A percentile compares a stretch with the other conserved stretches of the same genome.
phyloP scores from a whole-genome alignment of 345 rosid genomes.

The Eucalyptus erythrocorys region DNA sequence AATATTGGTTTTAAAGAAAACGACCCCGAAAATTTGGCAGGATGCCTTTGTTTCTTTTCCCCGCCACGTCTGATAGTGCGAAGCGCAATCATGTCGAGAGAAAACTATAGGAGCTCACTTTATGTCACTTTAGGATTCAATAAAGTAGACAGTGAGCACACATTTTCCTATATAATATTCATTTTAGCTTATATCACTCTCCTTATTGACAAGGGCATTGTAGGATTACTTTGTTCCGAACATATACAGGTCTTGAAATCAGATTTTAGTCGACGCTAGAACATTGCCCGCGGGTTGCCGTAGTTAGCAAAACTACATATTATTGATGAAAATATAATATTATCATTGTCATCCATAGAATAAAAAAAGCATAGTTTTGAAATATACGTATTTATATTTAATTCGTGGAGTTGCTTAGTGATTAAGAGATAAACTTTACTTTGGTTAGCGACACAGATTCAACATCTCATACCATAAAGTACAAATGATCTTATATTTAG shows the following conservation, averaged over 20 bases:
- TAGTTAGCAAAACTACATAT: neutral
- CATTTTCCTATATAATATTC: neutral
- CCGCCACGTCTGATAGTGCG: neutral
- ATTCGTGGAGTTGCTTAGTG: neutral
- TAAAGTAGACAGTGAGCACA: neutral
- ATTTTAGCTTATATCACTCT: neutral
- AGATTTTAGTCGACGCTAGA: neutral
- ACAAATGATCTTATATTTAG: neutral
- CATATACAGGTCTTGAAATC: neutral
- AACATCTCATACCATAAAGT: neutral
- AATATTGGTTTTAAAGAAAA: neutral
- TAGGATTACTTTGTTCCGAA: neutral
- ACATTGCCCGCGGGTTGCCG: neutral
- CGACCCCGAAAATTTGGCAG: neutral
- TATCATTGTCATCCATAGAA: neutral
- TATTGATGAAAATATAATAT: neutral
- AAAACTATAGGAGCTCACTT: neutral
- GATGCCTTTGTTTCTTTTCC: neutral
- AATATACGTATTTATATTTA: neutral
- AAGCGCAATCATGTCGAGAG: neutral
- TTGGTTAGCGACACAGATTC: neutral
- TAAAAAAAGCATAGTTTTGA: neutral
- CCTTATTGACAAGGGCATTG: neutral
- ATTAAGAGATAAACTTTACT: neutral
- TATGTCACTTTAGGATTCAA: neutral